A percentile compares a stretch with the other conserved stretches of the same genome.
Evolutionary conservation across 768 basidiomycete species (phyloP).

Genomic region (Calvatia gigantea): DNA sequence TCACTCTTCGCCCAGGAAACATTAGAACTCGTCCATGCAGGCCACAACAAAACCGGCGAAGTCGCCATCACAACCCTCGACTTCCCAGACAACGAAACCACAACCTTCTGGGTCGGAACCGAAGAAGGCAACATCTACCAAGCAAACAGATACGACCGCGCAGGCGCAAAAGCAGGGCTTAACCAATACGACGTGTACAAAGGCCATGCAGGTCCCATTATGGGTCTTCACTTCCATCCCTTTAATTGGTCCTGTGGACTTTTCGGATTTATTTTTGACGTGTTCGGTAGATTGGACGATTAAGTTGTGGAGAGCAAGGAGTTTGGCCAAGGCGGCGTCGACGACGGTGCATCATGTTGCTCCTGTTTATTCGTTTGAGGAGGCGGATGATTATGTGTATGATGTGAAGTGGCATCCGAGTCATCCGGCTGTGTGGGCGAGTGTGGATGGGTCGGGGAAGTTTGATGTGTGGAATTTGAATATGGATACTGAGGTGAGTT

Average conservation of each 20-base stretch:
- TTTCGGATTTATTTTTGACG: slow-evolving; percentile 92
- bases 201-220: slow-evolving; percentile 91
- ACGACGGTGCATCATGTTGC: slow-evolving; percentile 54
- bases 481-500: slow-evolving; percentile 87
- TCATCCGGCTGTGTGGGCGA: slow-evolving; percentile 92
- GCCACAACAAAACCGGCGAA: slow-evolving; percentile 96
- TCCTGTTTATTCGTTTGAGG: slow-evolving; percentile 92
- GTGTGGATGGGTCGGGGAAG: slow-evolving; percentile 91
- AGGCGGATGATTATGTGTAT: slow-evolving; percentile 98
- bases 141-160: slow-evolving; percentile 95
- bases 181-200: slow-evolving; percentile 92
- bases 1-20: too few species aligned
- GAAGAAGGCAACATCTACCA: slow-evolving; percentile 98
- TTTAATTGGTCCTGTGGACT: slow-evolving; percentile 87
- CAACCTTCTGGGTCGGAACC: slow-evolving; percentile 96
- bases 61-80: slow-evolving; percentile 92
- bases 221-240: slow-evolving; percentile 94
- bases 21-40: slow-evolving; percentile 81
- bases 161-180: slow-evolving; percentile 93
- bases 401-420: slow-evolving; percentile 98
- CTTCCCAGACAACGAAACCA: slow-evolving; percentile 95
- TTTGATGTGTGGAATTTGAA: slow-evolving; percentile 99
- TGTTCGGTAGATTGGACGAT: slow-evolving; percentile 97
- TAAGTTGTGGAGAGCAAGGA: slow-evolving; percentile 90
- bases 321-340: slow-evolving; percentile 55